phyloP scores from a whole-genome alignment of 1,284 basidiomycete genomes.

The Athelia psychrophila region DNA sequence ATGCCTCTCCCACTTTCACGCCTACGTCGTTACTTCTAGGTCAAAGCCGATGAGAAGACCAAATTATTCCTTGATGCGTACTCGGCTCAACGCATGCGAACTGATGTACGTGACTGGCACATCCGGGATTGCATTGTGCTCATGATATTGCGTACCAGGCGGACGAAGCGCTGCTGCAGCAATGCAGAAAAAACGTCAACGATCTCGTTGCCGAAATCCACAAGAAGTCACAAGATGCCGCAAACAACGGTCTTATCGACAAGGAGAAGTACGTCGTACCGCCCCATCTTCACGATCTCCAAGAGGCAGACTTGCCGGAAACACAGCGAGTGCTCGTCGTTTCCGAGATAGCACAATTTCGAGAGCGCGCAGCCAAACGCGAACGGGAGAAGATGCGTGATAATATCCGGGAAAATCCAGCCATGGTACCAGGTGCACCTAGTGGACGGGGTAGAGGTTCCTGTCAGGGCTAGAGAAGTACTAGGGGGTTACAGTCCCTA shows the following conservation, averaged over 20 bases:
- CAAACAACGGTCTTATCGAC: constrained; percentile 64
- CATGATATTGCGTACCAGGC: constrained; percentile 32
- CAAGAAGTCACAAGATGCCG: constrained; percentile 61
- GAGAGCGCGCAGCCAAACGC: constrained; percentile 82
- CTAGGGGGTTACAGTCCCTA: too few species aligned
- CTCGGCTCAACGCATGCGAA: constrained; percentile 72
- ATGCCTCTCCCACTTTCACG: constrained; percentile 22
- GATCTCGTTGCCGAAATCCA: constrained; percentile 59
- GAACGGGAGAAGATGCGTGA: constrained; percentile 83
- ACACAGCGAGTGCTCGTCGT: constrained; percentile 91
- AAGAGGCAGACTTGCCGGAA: constrained; percentile 95
- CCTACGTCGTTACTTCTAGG: constrained; percentile 46
- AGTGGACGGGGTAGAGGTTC: too few species aligned
- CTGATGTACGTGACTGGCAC: constrained; percentile 55
- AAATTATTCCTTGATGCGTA: constrained; percentile 84
- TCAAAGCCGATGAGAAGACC: constrained; percentile 95
- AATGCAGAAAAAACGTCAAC: constrained; percentile 55
- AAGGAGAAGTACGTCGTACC: constrained; percentile 86
- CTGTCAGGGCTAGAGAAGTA: too few species aligned
- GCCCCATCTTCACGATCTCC: constrained; percentile 91
- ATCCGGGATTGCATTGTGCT: background rate
- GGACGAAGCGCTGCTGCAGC: constrained; percentile 55
- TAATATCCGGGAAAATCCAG: constrained; percentile 55
- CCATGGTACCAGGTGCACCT: constrained; percentile 41
- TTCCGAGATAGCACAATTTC: constrained; percentile 92